These are phyloP conservation scores for Tolypocladium inflatum DNA, from an alignment of 2,329 filamentous ascomycete species.

Conservation along the genomic window DNA sequence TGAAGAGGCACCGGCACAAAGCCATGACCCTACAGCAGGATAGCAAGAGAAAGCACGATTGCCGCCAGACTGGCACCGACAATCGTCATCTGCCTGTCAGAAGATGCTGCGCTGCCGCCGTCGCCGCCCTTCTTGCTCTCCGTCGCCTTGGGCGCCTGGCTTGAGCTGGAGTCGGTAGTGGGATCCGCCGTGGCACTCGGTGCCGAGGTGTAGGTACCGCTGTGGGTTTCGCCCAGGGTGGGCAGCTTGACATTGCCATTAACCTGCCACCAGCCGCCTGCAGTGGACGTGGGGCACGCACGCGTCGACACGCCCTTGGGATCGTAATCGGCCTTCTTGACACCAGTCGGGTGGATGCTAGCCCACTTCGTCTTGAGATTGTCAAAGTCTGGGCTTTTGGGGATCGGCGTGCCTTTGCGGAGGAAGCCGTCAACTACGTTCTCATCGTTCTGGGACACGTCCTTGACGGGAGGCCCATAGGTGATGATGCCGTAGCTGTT, in stretches of 20 bases:
- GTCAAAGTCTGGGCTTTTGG: slow-evolving; percentile 64
- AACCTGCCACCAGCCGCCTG: slow-evolving; percentile 71
- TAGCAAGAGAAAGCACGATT: slow-evolving; percentile 5
- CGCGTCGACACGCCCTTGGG: slow-evolving; percentile 51
- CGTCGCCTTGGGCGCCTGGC: not conserved
- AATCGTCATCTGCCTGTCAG: slow-evolving; percentile 7
- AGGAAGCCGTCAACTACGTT: slow-evolving; percentile 55
- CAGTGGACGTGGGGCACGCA: slow-evolving; percentile 60
- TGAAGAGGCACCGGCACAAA: not conserved
- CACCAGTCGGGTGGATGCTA: slow-evolving; percentile 58
- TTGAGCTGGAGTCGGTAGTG: slow-evolving; percentile 1
- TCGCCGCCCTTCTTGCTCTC: slow-evolving; percentile 3
- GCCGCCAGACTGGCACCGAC: slow-evolving; percentile 7
- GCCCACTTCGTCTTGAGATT: slow-evolving; percentile 74
- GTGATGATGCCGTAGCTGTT: slow-evolving; percentile 76
- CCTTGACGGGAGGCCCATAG: slow-evolving; percentile 54
- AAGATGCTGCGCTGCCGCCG: slow-evolving; percentile 3
- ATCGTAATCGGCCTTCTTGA: slow-evolving; percentile 56
- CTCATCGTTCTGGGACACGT: slow-evolving; percentile 41
- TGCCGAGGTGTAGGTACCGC: slow-evolving; percentile 12
- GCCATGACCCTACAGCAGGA: slow-evolving; percentile 5
- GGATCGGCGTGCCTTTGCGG: slow-evolving; percentile 63
- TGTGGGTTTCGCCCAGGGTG: slow-evolving; percentile 48
- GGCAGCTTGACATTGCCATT: slow-evolving; percentile 62
- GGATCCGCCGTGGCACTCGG: slow-evolving; percentile 8